Evolutionary conservation across 2,329 filamentous ascomycete genomes (phyloP), one percentile per base, ranked within the genome.

Genomic region (Fusarium subglutinans): DNA sequence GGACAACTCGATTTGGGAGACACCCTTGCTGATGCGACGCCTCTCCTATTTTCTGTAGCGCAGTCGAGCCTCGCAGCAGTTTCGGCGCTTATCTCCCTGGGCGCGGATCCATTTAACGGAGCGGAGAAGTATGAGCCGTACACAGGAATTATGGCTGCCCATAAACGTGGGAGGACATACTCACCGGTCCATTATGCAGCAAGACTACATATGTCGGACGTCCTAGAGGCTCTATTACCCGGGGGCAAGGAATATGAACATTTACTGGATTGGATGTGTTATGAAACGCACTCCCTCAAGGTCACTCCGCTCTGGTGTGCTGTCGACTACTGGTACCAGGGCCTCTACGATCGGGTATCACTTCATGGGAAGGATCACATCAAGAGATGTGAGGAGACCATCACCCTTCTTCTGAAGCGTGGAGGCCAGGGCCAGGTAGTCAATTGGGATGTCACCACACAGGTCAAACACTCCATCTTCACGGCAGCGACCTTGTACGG

Each of bases 41-140:
- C 48, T 15, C 48, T 53, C 0, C 4, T 53, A 0, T 14, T 6
- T 53, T 17, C n/a, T 2, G 30, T 53, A 1, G 30, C n/a, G 9
- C n/a, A 53, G 8, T 5, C 3, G 12, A 53, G n/a, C n/a, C 17
- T 53, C 6, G 10, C 17, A 26, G 30, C 22, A 53, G 22, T 53
- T 26, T 53, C 48, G 3, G n/a, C 6, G 8, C 28, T 51, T 35
- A 1, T 51, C 1, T 35, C 30, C 2, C 3, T 37, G 0, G 30
- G 48, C 1, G 48, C 48, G 5, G 12, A 37, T 53, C 30, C 48
- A 0, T 53, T 37, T 4, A 37, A 20, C 4, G 48, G 48, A 37
- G 48, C 48, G 0, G 12, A 53, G 4, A 37, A 53, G 5, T 53
- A 37, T 53, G n/a, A 53, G 7, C 12, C 48, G 48, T 0, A 37